Conservation (phyloP, 768 basidiomycete species). For the Boletus rubropictus region DNA sequence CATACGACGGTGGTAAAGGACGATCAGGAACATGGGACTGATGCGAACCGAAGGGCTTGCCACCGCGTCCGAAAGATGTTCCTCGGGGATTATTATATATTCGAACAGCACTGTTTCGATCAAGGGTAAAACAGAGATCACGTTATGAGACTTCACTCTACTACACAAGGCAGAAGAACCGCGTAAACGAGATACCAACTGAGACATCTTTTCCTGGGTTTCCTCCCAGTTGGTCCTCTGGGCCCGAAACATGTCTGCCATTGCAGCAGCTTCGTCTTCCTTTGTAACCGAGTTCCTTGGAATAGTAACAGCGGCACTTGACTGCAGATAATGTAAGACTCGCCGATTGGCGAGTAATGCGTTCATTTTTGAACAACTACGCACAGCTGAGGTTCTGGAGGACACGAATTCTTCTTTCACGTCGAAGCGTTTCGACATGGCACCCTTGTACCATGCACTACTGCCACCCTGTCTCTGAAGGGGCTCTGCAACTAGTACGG, state of each 20-base stretch:
- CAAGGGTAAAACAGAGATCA: slow-evolving; percentile 37
- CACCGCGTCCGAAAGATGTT: slow-evolving; percentile 55
- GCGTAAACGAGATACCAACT: slow-evolving; percentile 75
- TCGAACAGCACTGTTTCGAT: slow-evolving; percentile 54
- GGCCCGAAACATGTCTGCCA: slow-evolving; percentile 97
- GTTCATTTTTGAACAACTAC: slow-evolving; percentile 26
- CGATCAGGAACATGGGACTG: slow-evolving; percentile 58
- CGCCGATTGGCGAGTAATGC: slow-evolving; percentile 18
- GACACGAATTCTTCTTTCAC: slow-evolving; percentile 57
- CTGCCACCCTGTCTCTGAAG: slow-evolving; percentile 36
- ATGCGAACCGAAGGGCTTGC: slow-evolving; percentile 43
- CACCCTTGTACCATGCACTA: slow-evolving; percentile 58
- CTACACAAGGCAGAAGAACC: slow-evolving; percentile 57
- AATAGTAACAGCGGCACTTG: slow-evolving; percentile 29
- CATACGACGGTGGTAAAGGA: slow-evolving; percentile 90
- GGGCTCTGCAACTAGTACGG: slow-evolving; percentile 46
- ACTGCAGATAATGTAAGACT: slow-evolving; percentile 30
- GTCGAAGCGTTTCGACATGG: slow-evolving; percentile 89
- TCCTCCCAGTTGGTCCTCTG: slow-evolving; percentile 96
- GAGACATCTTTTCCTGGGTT: slow-evolving; percentile 98
- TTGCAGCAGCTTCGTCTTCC: slow-evolving; percentile 87
- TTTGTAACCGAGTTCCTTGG: slow-evolving; percentile 43
- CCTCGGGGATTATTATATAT: slow-evolving; percentile 63
- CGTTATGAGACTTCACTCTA: slow-evolving; percentile 70
- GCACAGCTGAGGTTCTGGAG: slow-evolving; percentile 27